Conservation (phyloP, 495 filamentous ascomycete species). For the Penicillium subrubescens region DNA sequence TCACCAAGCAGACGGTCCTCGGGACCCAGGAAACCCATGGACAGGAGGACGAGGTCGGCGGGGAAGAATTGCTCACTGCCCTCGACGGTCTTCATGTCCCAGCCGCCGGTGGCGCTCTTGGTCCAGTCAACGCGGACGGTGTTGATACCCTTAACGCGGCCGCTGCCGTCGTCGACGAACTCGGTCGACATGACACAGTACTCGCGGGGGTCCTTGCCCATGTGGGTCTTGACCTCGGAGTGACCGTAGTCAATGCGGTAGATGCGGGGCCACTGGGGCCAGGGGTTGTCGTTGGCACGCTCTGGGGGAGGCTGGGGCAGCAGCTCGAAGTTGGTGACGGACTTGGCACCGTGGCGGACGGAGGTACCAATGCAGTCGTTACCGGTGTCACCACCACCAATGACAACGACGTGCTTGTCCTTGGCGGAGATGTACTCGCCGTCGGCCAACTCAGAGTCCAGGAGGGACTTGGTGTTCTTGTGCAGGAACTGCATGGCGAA, state of each 20-base stretch:
- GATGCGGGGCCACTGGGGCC: conserved; percentile 99
- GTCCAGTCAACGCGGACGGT: conserved; percentile 98
- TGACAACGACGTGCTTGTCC: conserved; percentile 95
- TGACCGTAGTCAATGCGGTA: conserved; percentile 99
- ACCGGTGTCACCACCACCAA: conserved; percentile 97
- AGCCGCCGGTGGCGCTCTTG: conserved; percentile 83
- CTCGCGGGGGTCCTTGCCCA: conserved; percentile 96
- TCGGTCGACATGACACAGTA: conserved; percentile 99
- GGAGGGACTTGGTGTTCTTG: conserved; percentile 96
- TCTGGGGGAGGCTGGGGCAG: conserved; percentile 92
- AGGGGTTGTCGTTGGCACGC: conserved; percentile 96
- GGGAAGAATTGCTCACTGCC: conserved; percentile 97
- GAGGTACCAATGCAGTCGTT: conserved; percentile 99
- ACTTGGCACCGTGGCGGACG: conserved; percentile 95
- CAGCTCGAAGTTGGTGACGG: conserved; percentile 96
- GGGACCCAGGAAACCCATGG: conserved; percentile 98
- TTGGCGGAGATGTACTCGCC: conserved; percentile 94
- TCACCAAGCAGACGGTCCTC: conserved; percentile 87
- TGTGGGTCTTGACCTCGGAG: conserved; percentile 94
- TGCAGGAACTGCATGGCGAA: conserved; percentile 99
- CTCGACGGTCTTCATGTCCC: conserved; percentile 99
- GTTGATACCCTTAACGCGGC: conserved; percentile 95
- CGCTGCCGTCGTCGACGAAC: conserved; percentile 89
- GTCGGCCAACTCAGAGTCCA: conserved; percentile 88
- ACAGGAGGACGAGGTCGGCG: conserved; percentile 92